phyloP scores from a whole-genome alignment of 768 basidiomycete species.

The Podaxis pistillaris region DNA sequence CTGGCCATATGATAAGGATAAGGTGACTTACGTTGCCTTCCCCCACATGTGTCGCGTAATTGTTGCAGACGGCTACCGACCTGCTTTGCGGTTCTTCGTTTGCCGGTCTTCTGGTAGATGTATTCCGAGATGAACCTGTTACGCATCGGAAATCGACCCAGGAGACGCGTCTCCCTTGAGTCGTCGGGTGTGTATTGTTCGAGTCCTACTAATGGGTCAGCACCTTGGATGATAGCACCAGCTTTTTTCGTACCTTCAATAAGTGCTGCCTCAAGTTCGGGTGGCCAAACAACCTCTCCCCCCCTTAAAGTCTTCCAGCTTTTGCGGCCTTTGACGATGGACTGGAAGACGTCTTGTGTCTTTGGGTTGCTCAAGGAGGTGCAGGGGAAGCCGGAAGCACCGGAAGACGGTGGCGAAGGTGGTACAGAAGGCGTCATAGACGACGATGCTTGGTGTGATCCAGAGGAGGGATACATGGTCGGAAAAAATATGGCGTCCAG shows the following conservation, averaged over 20 bases:
- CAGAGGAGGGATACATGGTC: conserved; percentile 3
- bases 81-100: conserved; percentile 72
- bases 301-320: conserved; percentile 75
- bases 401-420: background rate
- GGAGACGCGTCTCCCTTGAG: conserved; percentile 67
- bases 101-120: conserved; percentile 67
- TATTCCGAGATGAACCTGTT: conserved; percentile 81
- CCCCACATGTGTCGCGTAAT: conserved; percentile 70
- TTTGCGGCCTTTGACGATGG: conserved; percentile 67
- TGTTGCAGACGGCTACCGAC: conserved; percentile 81
- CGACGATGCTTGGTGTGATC: background rate
- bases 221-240: conserved; percentile 6
- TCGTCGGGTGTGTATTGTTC: conserved; percentile 72
- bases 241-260: conserved; percentile 55
- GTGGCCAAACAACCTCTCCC: conserved; percentile 78
- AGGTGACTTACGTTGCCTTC: conserved; percentile 59
- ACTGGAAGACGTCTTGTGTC: conserved; percentile 60
- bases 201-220: conserved; percentile 44
- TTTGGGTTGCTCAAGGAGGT: conserved; percentile 28
- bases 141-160: conserved; percentile 75
- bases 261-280: conserved; percentile 72
- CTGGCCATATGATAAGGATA: background rate
- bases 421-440: background rate
- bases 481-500: background rate
- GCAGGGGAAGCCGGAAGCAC: background rate